phyloP scores from a whole-genome alignment of 2,329 filamentous ascomycete species.

The Pseudogymnoascus destructans region DNA sequence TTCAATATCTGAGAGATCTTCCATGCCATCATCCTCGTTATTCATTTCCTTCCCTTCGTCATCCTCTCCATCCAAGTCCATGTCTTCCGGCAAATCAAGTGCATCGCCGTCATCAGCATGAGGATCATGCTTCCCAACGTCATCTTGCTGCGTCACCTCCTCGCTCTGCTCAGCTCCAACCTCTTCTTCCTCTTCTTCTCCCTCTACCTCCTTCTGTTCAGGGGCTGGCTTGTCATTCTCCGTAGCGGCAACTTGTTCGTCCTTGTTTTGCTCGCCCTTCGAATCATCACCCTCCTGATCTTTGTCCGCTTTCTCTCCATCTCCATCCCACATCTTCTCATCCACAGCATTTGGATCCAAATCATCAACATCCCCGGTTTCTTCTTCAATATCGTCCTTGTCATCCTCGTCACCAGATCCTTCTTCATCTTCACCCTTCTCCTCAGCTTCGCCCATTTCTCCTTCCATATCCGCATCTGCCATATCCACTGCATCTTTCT shows the following conservation, averaged over 20 bases:
- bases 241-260: constrained; percentile 34
- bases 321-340: constrained; percentile 98
- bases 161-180: constrained; percentile 47
- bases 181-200: constrained; percentile 35
- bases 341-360: constrained; percentile 82
- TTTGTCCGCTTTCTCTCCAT: constrained; percentile 65
- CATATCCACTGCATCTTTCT: constrained; percentile 83
- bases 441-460: constrained; percentile 55
- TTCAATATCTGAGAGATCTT: constrained; percentile 14
- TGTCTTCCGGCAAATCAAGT: constrained; percentile 57
- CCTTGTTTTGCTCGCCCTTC: constrained; percentile 53
- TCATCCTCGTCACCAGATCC: constrained; percentile 52
- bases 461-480: constrained; percentile 86
- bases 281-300: constrained; percentile 65
- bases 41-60: constrained; percentile 32
- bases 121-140: constrained; percentile 51
- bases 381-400: constrained; percentile 72
- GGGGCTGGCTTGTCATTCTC: constrained; percentile 47
- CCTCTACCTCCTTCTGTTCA: constrained; percentile 32
- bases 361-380: constrained; percentile 82
- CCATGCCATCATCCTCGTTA: constrained; percentile 35
- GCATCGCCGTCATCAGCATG: constrained; percentile 54
- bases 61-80: constrained; percentile 52
- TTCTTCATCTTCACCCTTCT: constrained; percentile 46
- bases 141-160: constrained; percentile 36